phyloP scores from a whole-genome alignment of 176 grass and related monocot species.

The Juncus inflexus region DNA sequence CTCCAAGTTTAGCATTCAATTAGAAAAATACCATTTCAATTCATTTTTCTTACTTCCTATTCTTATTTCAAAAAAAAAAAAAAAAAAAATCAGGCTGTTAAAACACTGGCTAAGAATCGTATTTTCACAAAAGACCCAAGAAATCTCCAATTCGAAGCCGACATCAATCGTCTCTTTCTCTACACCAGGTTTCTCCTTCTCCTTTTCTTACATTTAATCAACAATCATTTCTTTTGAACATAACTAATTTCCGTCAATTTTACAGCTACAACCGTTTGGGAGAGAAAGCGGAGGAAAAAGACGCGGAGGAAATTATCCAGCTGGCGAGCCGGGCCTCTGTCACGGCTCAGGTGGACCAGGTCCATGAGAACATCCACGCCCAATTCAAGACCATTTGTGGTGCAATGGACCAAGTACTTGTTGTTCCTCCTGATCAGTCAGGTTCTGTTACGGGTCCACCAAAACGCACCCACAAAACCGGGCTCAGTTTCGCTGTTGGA shows the following conservation, averaged over 20 bases:
- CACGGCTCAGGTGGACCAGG: conserved; percentile 67
- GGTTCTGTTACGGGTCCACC: conserved; percentile 29
- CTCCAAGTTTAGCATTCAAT: not conserved
- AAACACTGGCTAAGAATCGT: conserved; percentile 52
- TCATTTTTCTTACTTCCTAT: conserved; percentile 30
- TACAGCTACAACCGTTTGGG: conserved; percentile 80
- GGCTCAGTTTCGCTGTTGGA: conserved; percentile 69
- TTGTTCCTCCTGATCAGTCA: conserved; percentile 6
- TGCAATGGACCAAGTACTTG: conserved; percentile 65
- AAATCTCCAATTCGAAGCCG: conserved; percentile 81
- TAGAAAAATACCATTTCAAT: conserved; percentile 4
- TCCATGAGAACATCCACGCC: conserved; percentile 81
- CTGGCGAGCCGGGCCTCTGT: conserved; percentile 81
- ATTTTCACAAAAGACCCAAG: conserved; percentile 71
- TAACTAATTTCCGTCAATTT: conserved; percentile 10
- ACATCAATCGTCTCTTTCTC: conserved; percentile 81
- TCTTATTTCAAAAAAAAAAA: too few species aligned
- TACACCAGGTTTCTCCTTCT: conserved; percentile 56
- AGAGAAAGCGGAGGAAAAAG: conserved; percentile 63
- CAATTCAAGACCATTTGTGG: conserved; percentile 61
- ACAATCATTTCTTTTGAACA: too few species aligned
- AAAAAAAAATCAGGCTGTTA: conserved; percentile 31
- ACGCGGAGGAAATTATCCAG: conserved; percentile 80
- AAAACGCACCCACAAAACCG: conserved; percentile 41
- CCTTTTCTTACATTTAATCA: too few species aligned